Base-by-base conservation (phyloP, 352 stramenopile genomes). In the Peronospora destructor region DNA sequence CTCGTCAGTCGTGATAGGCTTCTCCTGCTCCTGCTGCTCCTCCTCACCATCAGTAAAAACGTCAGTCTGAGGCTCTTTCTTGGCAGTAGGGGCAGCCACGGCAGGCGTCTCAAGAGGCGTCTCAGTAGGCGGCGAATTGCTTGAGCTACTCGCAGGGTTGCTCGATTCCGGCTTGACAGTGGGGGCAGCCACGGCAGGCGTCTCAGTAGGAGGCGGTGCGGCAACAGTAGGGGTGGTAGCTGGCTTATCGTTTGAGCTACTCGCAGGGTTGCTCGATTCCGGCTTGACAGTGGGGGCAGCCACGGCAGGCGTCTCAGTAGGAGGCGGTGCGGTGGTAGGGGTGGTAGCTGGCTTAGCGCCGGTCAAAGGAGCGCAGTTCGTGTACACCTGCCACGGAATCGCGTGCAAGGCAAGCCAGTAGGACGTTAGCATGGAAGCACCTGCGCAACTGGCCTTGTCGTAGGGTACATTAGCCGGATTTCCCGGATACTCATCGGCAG, bases 351-450 rank as follows among this genome's bases (percentile, higher is more conserved):
- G 32, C 21, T 51, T 53, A 8, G n/a, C 47, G n/a, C 59, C 53
- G 1, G 25, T 63, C 19, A 71, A 19, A 14, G 52, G 41, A n/a
- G 65, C 61, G 32, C 66, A 79, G 52, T 76, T 74, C 3, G 57
- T 77, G 53, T 81, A 81, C 17, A 75, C 45, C 40, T 81, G 70
- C 70, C 70, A 81, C 19, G 58, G 50, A 1, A 56, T 59, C 36
- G 62, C 49, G 58, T 81, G 70, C 33, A 81, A 37, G 3, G 67
- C 64, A 23, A 81, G 58, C 70, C 70, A 81, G 47, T 73, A 68
- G 10, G 56, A 66, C 38, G 52, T 60, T n/a, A 78, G 50, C 59
- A 68, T 45, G 6, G 57, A 56, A 0, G 64, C 45, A 4, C 58
- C 61, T 12, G 30, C 17, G 44, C 64, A 78, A 29, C 69, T 64